These are phyloP conservation scores for Eremothecium cymbalariae DNA, from an alignment of 1,139 yeast genomes.

Conservation along the genomic window DNA sequence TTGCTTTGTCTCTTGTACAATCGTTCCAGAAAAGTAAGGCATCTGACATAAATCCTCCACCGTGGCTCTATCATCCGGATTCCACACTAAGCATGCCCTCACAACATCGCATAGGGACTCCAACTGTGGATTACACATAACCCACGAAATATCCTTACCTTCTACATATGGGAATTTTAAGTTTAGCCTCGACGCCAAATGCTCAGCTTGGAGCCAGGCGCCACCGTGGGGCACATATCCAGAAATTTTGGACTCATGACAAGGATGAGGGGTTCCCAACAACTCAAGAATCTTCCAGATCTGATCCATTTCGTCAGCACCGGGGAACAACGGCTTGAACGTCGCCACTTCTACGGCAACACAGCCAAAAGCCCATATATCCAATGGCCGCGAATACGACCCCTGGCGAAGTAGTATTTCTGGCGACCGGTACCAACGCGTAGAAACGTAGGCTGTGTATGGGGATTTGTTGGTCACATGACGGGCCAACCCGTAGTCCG, in stretches of 20 bases:
- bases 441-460: slow-evolving; percentile 78
- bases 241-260: slow-evolving; percentile 19
- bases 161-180: slow-evolving; percentile 43
- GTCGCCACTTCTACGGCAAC: slow-evolving; percentile 77
- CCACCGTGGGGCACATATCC: slow-evolving; percentile 51
- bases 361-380: slow-evolving; percentile 91
- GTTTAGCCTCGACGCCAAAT: slow-evolving; percentile 45
- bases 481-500: slow-evolving; percentile 88
- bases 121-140: slow-evolving; percentile 36
- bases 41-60: slow-evolving; percentile 40
- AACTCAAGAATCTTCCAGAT: slow-evolving; percentile 54
- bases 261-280: slow-evolving; percentile 59
- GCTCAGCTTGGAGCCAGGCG: slow-evolving; percentile 53
- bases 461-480: slow-evolving; percentile 45
- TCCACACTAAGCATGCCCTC: slow-evolving; percentile 56
- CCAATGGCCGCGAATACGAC: slow-evolving; percentile 67
- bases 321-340: slow-evolving; percentile 77
- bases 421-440: slow-evolving; percentile 95
- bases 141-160: slow-evolving; percentile 35
- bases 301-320: slow-evolving; percentile 70
- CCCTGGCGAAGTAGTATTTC: slow-evolving; percentile 70
- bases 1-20: slow-evolving; percentile 22
- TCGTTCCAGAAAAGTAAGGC: slow-evolving; percentile 47
- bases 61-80: slow-evolving; percentile 48
- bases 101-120: slow-evolving; percentile 43